Base-by-base conservation (phyloP, 2,329 filamentous ascomycete genomes). In the Geosmithia flava region DNA sequence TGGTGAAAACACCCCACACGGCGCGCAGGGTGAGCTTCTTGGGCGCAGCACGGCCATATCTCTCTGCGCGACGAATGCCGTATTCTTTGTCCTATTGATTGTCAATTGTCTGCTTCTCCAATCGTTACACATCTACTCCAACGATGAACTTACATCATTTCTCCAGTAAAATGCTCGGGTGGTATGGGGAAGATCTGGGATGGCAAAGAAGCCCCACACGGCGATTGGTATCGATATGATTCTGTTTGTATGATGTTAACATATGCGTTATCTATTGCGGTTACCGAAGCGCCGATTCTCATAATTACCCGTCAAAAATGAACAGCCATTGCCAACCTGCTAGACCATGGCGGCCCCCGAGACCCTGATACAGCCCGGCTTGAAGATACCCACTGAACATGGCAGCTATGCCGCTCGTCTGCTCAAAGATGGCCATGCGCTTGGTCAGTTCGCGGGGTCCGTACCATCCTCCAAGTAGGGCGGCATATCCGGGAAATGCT, bases 321-420 rank as follows among this genome's bases (percentile, higher is more conserved):
- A 69, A 69, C 1, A 68, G 56, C 65, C 64, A 70, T 20, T 62
- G 59, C 58, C 59, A 69, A 0, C 63, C 66, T 0, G 60, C 55
- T 15, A 61, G 53, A 0, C 63, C 64, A 6, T 58, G 49, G 2
- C 51, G 52, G 3, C 63, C 64, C 19, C 65, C 56, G 40, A 68
- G 54, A 17, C 58, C 56, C n/a, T 53, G 56, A 37, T 64, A 63
- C 1, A 68, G 59, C 0, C 58, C 63, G 1, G 65, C 62, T 53
- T 66, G 62, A 7, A 67, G 51, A 47, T 66, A 66, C 0, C 64
- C 62, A 1, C 51, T 55, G 47, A 59, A 59, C 57, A 59, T 59
- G 7, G 49, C 50, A 0, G 57, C 57, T 1, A 59, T 54, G 2
- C 53, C 49, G 10, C 52, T 52, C 0, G 53, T 56, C 20, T 57